Percentiles rank a stretch among this genome's conserved stretches.
Conservation (phyloP, 2,329 filamentous ascomycete genomes). For the Aspergillus fijiensis region DNA sequence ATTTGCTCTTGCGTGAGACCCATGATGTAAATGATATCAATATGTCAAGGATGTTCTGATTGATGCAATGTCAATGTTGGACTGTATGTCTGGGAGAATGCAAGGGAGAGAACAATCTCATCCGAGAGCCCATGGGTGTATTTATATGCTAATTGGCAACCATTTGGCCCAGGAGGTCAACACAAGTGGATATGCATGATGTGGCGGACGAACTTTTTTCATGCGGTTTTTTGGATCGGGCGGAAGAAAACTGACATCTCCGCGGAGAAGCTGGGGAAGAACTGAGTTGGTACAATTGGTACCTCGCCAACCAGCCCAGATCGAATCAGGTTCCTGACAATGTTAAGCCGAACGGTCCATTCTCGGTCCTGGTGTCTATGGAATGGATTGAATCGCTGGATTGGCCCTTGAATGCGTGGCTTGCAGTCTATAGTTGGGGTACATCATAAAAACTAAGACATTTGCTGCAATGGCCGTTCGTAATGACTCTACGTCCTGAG, state of each 20-base stretch:
- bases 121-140: background rate
- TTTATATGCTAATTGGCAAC: background rate
- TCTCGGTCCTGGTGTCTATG: background rate
- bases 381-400: background rate
- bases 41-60: too few relatives aligned
- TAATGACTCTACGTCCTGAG: background rate
- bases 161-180: background rate
- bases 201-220: slow-evolving; percentile 8
- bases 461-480: background rate
- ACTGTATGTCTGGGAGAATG: background rate
- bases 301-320: background rate
- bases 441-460: background rate
- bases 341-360: slow-evolving; percentile 1
- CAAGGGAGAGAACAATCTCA: background rate
- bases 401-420: background rate
- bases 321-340: background rate
- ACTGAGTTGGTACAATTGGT: too few relatives aligned
- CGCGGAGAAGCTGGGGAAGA: slow-evolving; percentile 8
- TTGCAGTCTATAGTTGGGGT: background rate
- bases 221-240: background rate
- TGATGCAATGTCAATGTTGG: background rate
- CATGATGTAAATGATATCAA: slow-evolving; percentile 19
- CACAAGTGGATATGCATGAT: slow-evolving; percentile 1
- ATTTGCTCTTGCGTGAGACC: slow-evolving; percentile 62
- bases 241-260: slow-evolving; percentile 1